Evolutionary conservation across 495 filamentous ascomycete genomes (phyloP), one percentile per base, ranked within the genome.

Genomic region (Hypoxylon rickii): DNA sequence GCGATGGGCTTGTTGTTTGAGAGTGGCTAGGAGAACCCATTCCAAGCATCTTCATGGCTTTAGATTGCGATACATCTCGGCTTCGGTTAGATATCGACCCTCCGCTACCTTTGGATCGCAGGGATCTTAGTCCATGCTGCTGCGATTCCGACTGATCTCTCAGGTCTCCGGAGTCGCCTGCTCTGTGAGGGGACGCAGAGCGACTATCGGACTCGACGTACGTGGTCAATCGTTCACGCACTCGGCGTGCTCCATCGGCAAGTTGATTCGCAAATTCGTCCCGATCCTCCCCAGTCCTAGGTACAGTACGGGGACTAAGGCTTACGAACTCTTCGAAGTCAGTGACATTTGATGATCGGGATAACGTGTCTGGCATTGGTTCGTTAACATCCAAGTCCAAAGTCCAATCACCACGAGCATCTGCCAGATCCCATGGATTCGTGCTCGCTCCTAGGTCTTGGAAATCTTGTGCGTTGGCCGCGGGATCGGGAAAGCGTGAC

Each of bases 191-290:
- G 61, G 58, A 89, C 74, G 65, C 79, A 70, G 71, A 80, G 78
- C 59, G 67, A 38, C 71, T 75, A 46, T 88, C 87, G 7, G 76
- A 79, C 54, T 89, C 88, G 12, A 83, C 84, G 60, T 86, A 87
- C 13, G 77, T 89, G 12, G 84, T 84, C 20, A 97, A 73, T 62
- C 86, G 90, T 70, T 96, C 90, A 56, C 92, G 86, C 24, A 96
- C 87, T 13, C 83, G 87, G 22, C 85, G 80, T 43, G 88, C 83
- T 33, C 90, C 81, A 65, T 87, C 80, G 0, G 89, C 90, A 16
- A 96, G 83, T 62, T 94, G 89, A 49, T 79, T 85, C 16, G 85
- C 85, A 60, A 96, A 92, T 45, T 89, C 90, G 41, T 92, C 86
- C 4, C 82, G 80, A 47, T 90, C 89, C 17, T 90, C 81, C 0